Evolutionary conservation across 257 asterid species (phyloP), one percentile per base, ranked within the genome.

Genomic region (Ophiorrhiza pumila): DNA sequence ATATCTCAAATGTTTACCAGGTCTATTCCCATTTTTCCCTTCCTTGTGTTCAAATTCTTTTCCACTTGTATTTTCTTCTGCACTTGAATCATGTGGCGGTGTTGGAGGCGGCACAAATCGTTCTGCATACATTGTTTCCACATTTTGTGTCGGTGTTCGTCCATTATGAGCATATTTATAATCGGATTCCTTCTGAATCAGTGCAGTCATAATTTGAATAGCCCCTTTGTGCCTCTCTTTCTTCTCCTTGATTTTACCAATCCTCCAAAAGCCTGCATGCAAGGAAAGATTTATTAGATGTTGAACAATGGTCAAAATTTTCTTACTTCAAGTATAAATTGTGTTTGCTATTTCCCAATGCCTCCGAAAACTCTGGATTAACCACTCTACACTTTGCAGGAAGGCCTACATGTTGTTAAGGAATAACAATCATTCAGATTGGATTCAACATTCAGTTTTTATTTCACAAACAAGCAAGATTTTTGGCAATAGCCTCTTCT

Each of bases 151-250:
- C 32, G 83, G 87, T 52, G 45, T 11, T 63, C 65, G 80, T 11
- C 89, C 87, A 22, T 73, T 34, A 69, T 67, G 45, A n/a, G 32
- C 53, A 35, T 83, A 82, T 66, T 71, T 74, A 79, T 82, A 82
- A 22, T 43, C 42, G 1, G 80, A 22, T 75, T 73, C 84, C 9
- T 2, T 39, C 41, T 74, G 23, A 39, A 84, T 47, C 77, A 86
- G 5, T 78, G 47, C 34, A 22, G 65, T 41, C 87, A 86, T 78
- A 37, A 82, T 67, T 34, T 69, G 74, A 34, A n/a, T 11, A 20
- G 89, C 84, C 70, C 82, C 69, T 9, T 17, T 7, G 69, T 80
- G 63, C 39, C 55, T 60, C 49, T 56, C 45, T 76, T 82, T 86
- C 75, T 68, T 79, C 46, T 66, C 77, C 65, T 57, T 27, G 17